These are phyloP conservation scores for Calonectria fujianensis DNA, from an alignment of 2,329 filamentous ascomycete species.

Conservation along the genomic window DNA sequence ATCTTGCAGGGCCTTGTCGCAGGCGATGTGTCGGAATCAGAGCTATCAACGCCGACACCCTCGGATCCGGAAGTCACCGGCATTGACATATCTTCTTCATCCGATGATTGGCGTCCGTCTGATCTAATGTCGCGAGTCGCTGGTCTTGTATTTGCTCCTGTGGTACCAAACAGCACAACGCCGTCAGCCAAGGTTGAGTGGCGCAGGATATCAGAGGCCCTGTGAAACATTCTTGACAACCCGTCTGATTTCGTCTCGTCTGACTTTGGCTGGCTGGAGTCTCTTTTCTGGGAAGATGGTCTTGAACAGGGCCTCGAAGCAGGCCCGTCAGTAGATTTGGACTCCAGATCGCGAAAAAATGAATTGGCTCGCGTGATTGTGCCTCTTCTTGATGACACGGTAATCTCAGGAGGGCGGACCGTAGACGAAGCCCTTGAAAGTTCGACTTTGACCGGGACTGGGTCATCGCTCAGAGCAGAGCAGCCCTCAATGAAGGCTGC, in stretches of 20 bases:
- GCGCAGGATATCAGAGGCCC: conserved; percentile 56
- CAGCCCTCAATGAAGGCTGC: conserved; percentile 73
- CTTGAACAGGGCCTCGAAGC: conserved; percentile 18
- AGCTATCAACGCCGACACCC: conserved; percentile 51
- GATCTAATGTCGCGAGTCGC: conserved; percentile 19
- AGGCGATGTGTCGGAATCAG: conserved; percentile 55
- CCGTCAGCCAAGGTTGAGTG: conserved; percentile 57
- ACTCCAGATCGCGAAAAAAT: conserved; percentile 14
- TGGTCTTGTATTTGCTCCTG: conserved; percentile 48
- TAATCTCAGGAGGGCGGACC: conserved; percentile 46
- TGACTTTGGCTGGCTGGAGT: conserved; percentile 35
- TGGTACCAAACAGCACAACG: conserved; percentile 57
- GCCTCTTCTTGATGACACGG: conserved; percentile 39
- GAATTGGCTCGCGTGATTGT: conserved; percentile 7
- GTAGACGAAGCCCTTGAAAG: conserved; percentile 34
- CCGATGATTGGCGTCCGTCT: conserved; percentile 26
- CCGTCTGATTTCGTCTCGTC: conserved; percentile 49
- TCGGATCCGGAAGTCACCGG: conserved; percentile 48
- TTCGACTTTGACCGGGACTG: conserved; percentile 34
- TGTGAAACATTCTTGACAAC: conserved; percentile 54
- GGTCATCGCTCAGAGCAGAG: conserved; percentile 53
- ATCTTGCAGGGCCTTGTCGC: conserved; percentile 54
- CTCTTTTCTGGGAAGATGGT: neutral
- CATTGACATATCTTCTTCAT: conserved; percentile 46
- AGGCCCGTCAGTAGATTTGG: neutral